These are phyloP conservation scores for Sugiyamaella xylanicola DNA, from an alignment of 1,139 yeast genomes.

Conservation along the genomic window DNA sequence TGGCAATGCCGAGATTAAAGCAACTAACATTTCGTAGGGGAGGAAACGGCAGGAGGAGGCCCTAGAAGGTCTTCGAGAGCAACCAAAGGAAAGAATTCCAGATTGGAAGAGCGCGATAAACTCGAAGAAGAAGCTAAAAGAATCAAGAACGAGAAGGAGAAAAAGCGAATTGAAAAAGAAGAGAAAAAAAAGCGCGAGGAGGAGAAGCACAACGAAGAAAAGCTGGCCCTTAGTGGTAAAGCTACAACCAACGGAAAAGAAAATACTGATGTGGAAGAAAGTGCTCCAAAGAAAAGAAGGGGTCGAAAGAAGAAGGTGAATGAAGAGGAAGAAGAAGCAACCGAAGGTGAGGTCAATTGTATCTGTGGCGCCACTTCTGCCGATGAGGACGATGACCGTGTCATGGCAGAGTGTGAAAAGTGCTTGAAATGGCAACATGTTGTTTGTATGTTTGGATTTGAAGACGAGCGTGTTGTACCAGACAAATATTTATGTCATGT, in stretches of 20 bases:
- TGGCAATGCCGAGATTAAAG: neutral
- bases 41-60: conserved; percentile 13
- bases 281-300: conserved; percentile 7
- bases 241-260: neutral
- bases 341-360: conserved; percentile 62
- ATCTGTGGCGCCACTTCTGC: conserved; percentile 64
- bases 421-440: conserved; percentile 89
- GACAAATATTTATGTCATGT: conserved; percentile 53
- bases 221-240: neutral
- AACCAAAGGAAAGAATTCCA: conserved; percentile 48
- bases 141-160: conserved; percentile 21
- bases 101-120: conserved; percentile 38
- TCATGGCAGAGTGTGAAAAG: conserved; percentile 77
- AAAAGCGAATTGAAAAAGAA: conserved; percentile 8
- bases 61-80: conserved; percentile 48
- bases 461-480: conserved; percentile 47
- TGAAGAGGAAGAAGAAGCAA: conserved; percentile 45
- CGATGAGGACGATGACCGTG: conserved; percentile 59
- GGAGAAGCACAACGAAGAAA: conserved; percentile 15
- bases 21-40: conserved; percentile 1
- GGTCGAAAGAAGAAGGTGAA: conserved; percentile 26
- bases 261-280: conserved; percentile 5
- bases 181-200: conserved; percentile 5
- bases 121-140: conserved; percentile 26
- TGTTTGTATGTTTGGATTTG: conserved; percentile 63